Conservation (phyloP, 1,139 yeast species). For the Zygoascus sp. region DNA sequence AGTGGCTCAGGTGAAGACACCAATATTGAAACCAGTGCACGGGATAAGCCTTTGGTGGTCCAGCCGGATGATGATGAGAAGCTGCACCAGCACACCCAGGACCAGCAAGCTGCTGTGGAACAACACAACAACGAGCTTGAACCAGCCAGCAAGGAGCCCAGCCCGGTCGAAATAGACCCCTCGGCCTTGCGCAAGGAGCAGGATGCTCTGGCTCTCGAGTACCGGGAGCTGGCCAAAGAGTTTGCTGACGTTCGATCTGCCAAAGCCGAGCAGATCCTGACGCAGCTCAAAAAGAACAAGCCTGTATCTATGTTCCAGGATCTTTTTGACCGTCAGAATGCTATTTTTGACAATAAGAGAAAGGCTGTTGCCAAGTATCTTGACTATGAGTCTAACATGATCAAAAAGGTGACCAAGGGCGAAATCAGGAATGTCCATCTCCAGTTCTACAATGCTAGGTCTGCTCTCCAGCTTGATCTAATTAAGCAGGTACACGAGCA, state of each 20-base stretch:
- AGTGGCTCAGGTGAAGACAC: constrained; percentile 3
- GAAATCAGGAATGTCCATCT: constrained; percentile 32
- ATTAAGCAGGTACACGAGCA: constrained; percentile 20
- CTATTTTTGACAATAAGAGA: constrained; percentile 22
- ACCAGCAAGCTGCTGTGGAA: too few relatives aligned
- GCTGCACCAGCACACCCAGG: too few relatives aligned
- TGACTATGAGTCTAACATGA: constrained; percentile 25
- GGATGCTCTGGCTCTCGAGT: constrained; percentile 28
- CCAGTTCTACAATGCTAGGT: constrained; percentile 26
- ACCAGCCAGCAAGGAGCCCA: background rate
- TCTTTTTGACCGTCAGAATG: constrained; percentile 24
- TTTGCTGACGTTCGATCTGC: constrained; percentile 30
- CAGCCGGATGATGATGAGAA: background rate
- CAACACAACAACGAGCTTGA: too few relatives aligned
- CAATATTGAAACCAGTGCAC: background rate
- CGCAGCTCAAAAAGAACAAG: constrained; percentile 26
- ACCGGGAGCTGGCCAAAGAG: constrained; percentile 28
- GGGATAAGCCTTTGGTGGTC: background rate
- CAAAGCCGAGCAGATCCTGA: constrained; percentile 29
- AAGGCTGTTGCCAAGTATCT: constrained; percentile 17
- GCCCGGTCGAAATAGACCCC: background rate
- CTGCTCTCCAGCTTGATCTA: constrained; percentile 25
- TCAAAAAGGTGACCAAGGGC: constrained; percentile 26
- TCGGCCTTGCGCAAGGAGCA: constrained; percentile 23
- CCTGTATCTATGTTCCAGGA: constrained; percentile 22